A percentile compares a stretch with the other conserved stretches of the same genome.
Evolutionary conservation across 306 rosid genomes (phyloP).

Genomic region (Prunus armeniaca): DNA sequence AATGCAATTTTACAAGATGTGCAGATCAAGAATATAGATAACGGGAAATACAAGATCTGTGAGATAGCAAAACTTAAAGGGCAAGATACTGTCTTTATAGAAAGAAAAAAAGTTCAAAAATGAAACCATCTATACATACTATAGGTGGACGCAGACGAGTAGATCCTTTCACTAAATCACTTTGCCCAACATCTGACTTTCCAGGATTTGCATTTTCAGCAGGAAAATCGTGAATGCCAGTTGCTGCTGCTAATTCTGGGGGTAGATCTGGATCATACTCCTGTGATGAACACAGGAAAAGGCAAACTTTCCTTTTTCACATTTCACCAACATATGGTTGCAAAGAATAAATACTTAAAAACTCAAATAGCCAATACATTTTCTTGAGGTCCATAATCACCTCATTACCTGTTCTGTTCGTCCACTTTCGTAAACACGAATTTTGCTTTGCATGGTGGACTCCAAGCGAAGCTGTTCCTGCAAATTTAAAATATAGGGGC

Average conservation of each 20-base stretch:
- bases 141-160: slow-evolving; percentile 73
- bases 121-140: slow-evolving; percentile 45
- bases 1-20: neutral
- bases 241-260: slow-evolving; percentile 95
- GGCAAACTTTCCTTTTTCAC: neutral
- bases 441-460: slow-evolving; percentile 98
- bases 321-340: neutral
- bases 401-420: slow-evolving; percentile 81
- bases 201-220: slow-evolving; percentile 51
- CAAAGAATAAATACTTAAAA: neutral
- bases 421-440: slow-evolving; percentile 96
- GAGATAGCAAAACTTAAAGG: neutral
- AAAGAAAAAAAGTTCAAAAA: neutral
- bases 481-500: slow-evolving; percentile 21
- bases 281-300: slow-evolving; percentile 40
- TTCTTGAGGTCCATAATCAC: slow-evolving; percentile 16
- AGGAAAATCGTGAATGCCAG: slow-evolving; percentile 67
- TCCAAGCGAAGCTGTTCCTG: slow-evolving; percentile 98
- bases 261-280: slow-evolving; percentile 98
- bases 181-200: slow-evolving; percentile 60
- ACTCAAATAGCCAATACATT: neutral
- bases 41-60: neutral
- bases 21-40: neutral
- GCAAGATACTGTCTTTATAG: neutral
- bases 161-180: slow-evolving; percentile 58